Evolutionary conservation across 2,329 filamentous ascomycete genomes (phyloP), one percentile per base, ranked within the genome.

Genomic region (Pseudogymnoascus sp.): DNA sequence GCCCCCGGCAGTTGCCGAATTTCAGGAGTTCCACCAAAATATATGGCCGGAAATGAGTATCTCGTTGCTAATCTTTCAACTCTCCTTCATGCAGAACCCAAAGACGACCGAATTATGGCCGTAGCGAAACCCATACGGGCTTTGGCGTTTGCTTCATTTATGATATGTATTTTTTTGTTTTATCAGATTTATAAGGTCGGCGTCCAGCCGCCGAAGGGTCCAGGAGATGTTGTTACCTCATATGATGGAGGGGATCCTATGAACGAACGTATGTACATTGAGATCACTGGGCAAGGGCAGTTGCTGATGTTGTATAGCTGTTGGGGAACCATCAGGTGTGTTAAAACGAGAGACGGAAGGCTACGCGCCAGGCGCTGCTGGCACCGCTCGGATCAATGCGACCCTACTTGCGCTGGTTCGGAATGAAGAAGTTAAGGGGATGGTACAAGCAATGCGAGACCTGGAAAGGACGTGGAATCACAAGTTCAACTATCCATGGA

Each of bases 401-500:
- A 97, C 95, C 3, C 82, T 99, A 64, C 83, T 99, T 68, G 89
- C 92, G 21, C 84, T 99, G 39, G 95, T 99, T 63, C 88, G 95
- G 66, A 99, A 99, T 73, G 86, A 90, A 73, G 95, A 99, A 79
- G 79, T 97, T 29, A 78, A 86, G 21, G 90, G 88, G 57, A 89
- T 99, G 80, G 80, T 97, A 26, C 84, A 88, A 73, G 91, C 92
- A 26, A 99, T 99, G 91, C 77, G 78, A 63, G 93, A 99, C 73
- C 82, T 99, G 65, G 95, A 99, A 78, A 81, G 89, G 68, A 97
- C 93, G 0, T 99, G 93, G 92, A 99, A 99, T 73, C 81, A 86
- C 81, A 99, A 99, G 74, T 99, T 97, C 84, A 99, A 99, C 80
- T 99, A 99, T 74, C 95, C 95, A 0, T 99, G 95, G 91, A 97